phyloP scores from a whole-genome alignment of 495 filamentous ascomycete species.

The Neurospora pannonica region DNA sequence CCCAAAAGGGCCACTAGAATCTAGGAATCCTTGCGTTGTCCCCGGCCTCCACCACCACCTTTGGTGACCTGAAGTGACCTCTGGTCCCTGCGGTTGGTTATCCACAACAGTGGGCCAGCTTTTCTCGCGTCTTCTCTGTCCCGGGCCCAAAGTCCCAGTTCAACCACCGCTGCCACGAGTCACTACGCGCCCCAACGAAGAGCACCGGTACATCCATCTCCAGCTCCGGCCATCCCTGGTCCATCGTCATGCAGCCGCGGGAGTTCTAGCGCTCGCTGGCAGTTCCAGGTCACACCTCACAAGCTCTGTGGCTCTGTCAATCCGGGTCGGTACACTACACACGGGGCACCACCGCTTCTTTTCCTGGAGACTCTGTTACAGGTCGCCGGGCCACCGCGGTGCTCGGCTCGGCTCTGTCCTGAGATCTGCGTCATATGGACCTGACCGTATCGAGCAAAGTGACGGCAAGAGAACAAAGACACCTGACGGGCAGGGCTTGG shows the following conservation, averaged over 20 bases:
- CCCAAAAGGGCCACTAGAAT: neutral
- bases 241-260: neutral
- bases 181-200: neutral
- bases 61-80: neutral
- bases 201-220: neutral
- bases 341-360: neutral
- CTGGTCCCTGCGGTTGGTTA: neutral
- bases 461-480: neutral
- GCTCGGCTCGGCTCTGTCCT: neutral
- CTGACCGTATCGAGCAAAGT: neutral
- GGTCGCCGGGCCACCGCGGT: neutral
- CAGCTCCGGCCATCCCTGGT: slow-evolving; percentile 1
- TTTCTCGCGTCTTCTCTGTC: neutral
- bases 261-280: neutral
- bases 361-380: neutral
- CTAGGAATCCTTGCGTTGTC: neutral
- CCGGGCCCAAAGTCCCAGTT: neutral
- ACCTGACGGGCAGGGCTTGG: neutral
- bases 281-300: neutral
- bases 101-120: neutral
- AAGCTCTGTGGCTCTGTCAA: neutral
- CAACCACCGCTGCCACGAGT: neutral
- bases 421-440: neutral
- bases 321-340: neutral
- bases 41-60: neutral